Conservation (phyloP, 1,284 basidiomycete genomes). For the Sporisorium graminicola region DNA sequence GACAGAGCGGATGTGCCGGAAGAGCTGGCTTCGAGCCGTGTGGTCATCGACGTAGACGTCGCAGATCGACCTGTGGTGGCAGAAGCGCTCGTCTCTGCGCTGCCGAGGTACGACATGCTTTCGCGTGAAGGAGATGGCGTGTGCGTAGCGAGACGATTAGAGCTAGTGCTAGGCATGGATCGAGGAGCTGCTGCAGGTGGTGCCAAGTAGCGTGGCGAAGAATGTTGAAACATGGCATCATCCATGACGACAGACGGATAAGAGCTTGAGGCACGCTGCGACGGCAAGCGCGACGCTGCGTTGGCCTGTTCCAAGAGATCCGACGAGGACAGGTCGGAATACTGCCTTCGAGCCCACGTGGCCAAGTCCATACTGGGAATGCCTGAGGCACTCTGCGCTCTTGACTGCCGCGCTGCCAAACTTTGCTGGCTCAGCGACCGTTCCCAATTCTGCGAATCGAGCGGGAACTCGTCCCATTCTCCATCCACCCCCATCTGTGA, state of each 20-base stretch:
- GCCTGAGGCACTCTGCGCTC: slow-evolving; percentile 31
- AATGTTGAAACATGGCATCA: neutral
- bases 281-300: neutral
- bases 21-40: slow-evolving; percentile 9
- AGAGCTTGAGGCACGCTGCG: slow-evolving; percentile 1
- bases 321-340: neutral
- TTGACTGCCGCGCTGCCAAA: slow-evolving; percentile 13
- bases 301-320: neutral
- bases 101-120: slow-evolving; percentile 11
- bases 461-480: slow-evolving; percentile 53
- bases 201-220: slow-evolving; percentile 15
- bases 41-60: neutral
- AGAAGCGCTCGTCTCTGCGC: neutral
- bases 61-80: slow-evolving; percentile 9
- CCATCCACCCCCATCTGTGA: slow-evolving; percentile 45
- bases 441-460: slow-evolving; percentile 50
- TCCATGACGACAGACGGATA: neutral
- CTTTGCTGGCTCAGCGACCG: slow-evolving; percentile 33
- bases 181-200: slow-evolving; percentile 26
- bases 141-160: neutral
- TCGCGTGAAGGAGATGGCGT: slow-evolving; percentile 24
- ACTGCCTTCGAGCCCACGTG: slow-evolving; percentile 23
- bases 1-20: slow-evolving; percentile 6
- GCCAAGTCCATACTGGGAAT: slow-evolving; percentile 19
- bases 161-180: slow-evolving; percentile 29